Evolutionary conservation across 1,284 basidiomycete species (phyloP).

Genomic region (Heterobasidion occidentale): DNA sequence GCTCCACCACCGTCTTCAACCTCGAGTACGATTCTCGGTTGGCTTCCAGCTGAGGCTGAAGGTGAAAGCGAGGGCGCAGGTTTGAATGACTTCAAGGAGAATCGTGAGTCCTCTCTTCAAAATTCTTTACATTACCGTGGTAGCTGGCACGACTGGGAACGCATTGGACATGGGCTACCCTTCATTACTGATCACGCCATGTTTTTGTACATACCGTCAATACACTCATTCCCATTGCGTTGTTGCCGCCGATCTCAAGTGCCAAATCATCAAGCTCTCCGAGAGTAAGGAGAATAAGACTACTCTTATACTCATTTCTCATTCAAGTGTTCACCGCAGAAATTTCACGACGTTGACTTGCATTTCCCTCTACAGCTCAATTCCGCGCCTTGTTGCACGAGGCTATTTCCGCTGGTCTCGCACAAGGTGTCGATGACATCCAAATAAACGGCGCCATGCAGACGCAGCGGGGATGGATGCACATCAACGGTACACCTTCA

Average conservation of each 20-base stretch:
- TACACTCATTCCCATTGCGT: no score
- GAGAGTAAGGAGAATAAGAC: no score
- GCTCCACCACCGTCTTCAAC: constrained; percentile 32
- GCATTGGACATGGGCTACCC: no score
- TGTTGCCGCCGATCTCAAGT: no score
- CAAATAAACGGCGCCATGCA: constrained; percentile 59
- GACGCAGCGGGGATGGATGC: constrained; percentile 72
- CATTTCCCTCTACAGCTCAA: constrained; percentile 28
- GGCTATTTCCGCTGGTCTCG: constrained; percentile 44
- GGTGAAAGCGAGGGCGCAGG: constrained; percentile 35
- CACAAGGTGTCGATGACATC: constrained; percentile 53
- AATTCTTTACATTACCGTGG: neutral
- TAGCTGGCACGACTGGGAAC: neutral
- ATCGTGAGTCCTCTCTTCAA: constrained; percentile 35
- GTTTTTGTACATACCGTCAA: no score
- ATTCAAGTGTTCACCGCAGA: neutral
- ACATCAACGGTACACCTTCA: constrained; percentile 56
- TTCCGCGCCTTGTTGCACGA: constrained; percentile 56
- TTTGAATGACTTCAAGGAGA: constrained; percentile 62
- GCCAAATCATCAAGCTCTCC: no score
- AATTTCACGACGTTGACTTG: neutral
- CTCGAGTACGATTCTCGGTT: constrained; percentile 56
- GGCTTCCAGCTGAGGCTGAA: constrained; percentile 49
- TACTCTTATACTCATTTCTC: neutral
- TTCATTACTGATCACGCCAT: no score